These are phyloP conservation scores for Pichia sp. DNA, from an alignment of 1,139 yeast species.

Conservation along the genomic window DNA sequence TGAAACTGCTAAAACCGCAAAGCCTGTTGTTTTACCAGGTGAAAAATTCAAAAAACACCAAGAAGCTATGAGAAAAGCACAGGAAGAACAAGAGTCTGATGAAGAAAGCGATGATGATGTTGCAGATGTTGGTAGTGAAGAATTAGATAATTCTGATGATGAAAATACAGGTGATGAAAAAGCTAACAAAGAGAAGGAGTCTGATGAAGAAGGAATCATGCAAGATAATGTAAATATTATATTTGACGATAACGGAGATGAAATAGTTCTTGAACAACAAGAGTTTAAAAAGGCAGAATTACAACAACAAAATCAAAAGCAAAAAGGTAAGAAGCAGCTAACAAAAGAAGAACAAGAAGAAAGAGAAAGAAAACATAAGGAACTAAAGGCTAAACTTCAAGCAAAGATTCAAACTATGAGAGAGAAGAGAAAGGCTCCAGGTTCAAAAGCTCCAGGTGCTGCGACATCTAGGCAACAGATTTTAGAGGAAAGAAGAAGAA, in stretches of 20 bases:
- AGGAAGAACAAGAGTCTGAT: no score
- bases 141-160: constrained; percentile 6
- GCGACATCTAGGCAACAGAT: constrained; percentile 76
- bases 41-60: constrained; percentile 11
- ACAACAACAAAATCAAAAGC: constrained; percentile 13
- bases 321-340: constrained; percentile 25
- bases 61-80: constrained; percentile 10
- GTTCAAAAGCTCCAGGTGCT: constrained; percentile 71
- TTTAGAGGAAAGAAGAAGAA: constrained; percentile 46
- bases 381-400: constrained; percentile 52
- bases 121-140: constrained; percentile 8
- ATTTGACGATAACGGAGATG: constrained; percentile 28
- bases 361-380: constrained; percentile 49
- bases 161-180: constrained; percentile 12
- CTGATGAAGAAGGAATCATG: constrained; percentile 20
- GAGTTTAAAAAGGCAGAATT: constrained; percentile 11
- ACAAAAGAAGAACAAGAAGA: constrained; percentile 40
- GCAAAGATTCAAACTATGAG: constrained; percentile 60
- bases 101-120: constrained; percentile 12
- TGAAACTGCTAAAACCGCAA: constrained; percentile 47
- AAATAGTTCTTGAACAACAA: neutral
- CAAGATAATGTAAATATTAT: constrained; percentile 41
- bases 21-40: constrained; percentile 52
- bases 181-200: neutral
- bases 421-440: constrained; percentile 88